Conservation (phyloP, 148 eudicot species). For the Cornus suecica region DNA sequence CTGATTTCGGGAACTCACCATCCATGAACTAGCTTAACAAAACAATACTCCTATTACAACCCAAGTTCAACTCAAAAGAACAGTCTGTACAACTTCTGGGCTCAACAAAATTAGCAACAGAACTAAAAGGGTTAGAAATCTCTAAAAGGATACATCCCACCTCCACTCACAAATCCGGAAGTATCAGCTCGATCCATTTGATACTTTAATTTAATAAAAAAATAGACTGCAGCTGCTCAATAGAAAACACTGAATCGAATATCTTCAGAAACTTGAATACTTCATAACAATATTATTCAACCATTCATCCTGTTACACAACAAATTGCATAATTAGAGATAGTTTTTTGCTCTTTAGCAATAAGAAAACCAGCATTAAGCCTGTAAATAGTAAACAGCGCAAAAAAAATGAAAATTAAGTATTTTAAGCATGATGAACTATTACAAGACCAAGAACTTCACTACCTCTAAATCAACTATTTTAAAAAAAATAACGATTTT, state of each 20-base stretch:
- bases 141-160: slow-evolving; percentile 42
- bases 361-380: not conserved
- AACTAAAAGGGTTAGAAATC: slow-evolving; percentile 46
- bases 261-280: slow-evolving; percentile 19
- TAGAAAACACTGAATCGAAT: slow-evolving; percentile 13
- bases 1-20: slow-evolving; percentile 36
- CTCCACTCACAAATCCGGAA: slow-evolving; percentile 97
- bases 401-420: not conserved
- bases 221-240: slow-evolving; percentile 16
- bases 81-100: slow-evolving; percentile 81
- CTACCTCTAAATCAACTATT: not conserved
- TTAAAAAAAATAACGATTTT: not conserved
- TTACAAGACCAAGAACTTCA: not conserved
- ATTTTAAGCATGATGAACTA: not conserved
- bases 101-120: slow-evolving; percentile 40
- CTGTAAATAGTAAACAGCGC: not conserved
- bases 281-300: slow-evolving; percentile 12
- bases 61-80: slow-evolving; percentile 46
- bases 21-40: slow-evolving; percentile 53
- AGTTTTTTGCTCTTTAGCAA: not conserved
- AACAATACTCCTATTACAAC: slow-evolving; percentile 35
- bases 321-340: slow-evolving; percentile 5
- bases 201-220: slow-evolving; percentile 7
- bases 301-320: slow-evolving; percentile 53
- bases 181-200: slow-evolving; percentile 95